These are phyloP conservation scores for Globisporangium solare DNA, from an alignment of 352 stramenopile species.

Conservation along the genomic window DNA sequence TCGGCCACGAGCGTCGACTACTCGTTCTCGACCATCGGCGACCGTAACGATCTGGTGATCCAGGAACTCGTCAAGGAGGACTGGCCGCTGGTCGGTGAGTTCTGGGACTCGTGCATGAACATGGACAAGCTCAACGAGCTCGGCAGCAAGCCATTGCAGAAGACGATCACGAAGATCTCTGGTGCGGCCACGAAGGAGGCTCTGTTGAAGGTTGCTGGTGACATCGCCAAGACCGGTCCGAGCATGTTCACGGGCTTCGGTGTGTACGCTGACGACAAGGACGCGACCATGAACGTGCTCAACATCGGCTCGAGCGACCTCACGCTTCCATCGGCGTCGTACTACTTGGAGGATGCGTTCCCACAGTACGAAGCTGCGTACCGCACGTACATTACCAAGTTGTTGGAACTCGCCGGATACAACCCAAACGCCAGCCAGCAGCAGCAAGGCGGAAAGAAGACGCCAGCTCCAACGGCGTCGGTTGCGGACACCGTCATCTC, in stretches of 20 bases:
- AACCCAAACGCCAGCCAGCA: conserved; percentile 16
- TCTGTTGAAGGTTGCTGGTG: conserved; percentile 34
- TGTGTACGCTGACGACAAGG: conserved; percentile 54
- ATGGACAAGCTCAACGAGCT: conserved; percentile 36
- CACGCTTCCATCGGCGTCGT: conserved; percentile 74
- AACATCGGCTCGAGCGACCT: conserved; percentile 76
- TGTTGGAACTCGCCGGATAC: too few relatives aligned
- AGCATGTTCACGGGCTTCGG: conserved; percentile 66
- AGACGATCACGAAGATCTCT: conserved; percentile 32
- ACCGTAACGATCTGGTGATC: conserved; percentile 53
- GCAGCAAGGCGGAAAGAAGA: conserved; percentile 4
- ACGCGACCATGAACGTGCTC: conserved; percentile 65
- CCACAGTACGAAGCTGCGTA: too few relatives aligned
- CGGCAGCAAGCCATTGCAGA: conserved; percentile 35
- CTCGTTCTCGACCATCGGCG: conserved; percentile 39
- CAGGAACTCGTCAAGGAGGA: conserved; percentile 56
- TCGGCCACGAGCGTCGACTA: conserved; percentile 31
- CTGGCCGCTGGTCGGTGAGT: conserved; percentile 51
- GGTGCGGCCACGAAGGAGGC: conserved; percentile 25
- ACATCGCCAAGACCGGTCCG: conserved; percentile 36
- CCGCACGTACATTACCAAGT: too few relatives aligned
- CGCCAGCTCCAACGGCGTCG: neutral
- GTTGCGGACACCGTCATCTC: conserved; percentile 38
- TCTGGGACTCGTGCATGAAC: conserved; percentile 70
- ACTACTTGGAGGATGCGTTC: conserved; percentile 55